Base-by-base conservation (phyloP, 2,329 filamentous ascomycete genomes). In the Talaromyces sp. region DNA sequence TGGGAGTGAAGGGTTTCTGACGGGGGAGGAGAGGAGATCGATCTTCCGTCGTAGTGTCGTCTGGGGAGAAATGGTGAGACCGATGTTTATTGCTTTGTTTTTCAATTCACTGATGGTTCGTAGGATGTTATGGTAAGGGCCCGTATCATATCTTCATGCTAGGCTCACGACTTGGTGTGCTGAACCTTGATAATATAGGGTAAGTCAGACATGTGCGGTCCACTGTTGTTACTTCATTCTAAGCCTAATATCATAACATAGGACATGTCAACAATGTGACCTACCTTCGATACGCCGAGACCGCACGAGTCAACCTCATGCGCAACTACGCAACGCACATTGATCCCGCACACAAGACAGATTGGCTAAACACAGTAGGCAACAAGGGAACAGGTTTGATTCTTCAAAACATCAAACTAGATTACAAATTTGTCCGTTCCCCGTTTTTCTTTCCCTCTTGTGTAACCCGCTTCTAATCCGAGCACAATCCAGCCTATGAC, bases 251-350 rank as follows among this genome's bases (percentile, higher is more conserved):
- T 9, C 7, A 27, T 51, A 27, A 22, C 8, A 25, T 78, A 86
- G 85, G 87, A 55, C 92, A 96, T 74, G 89, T 96, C 55, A 96
- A 96, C 73, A 96, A 96, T 68, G 87, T 93, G 64, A 85, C 85
- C 66, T 96, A 96, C 74, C 87, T 90, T 67, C 85, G 89, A 64
- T 96, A 91, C 73, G 92, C 92, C 39, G 93, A 97, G 73, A 88
- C 88, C 6, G 88, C 87, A 4, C 84, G 93, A 39, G 84, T 93
- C 33, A 91, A 92, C 69, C 96, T 90, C 88, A 82, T 87, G 28
- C 81, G 82, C 61, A 88, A 92, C 69, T 88, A 91, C 67, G 89
- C 86, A 4, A 76, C 81, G 2, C 77, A 85, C 63, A 78, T 86
- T 54, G 87, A 92, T 67, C 84, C 85, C 0, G 73, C 75, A 32